These are phyloP conservation scores for Aspergillaceae sp. DNA, from an alignment of 2,329 filamentous ascomycete genomes.

Conservation along the genomic window DNA sequence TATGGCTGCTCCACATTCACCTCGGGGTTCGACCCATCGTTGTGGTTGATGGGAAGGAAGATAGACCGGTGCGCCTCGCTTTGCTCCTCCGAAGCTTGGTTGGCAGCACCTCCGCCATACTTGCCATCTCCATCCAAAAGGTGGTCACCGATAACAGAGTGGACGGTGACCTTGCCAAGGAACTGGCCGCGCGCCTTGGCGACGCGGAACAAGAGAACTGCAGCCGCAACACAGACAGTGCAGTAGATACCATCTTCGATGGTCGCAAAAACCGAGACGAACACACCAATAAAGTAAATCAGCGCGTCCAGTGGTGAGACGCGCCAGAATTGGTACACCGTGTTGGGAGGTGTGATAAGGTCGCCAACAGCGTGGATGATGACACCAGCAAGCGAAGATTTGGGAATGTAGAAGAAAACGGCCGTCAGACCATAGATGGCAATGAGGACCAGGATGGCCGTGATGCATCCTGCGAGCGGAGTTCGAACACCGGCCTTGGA, in stretches of 20 bases:
- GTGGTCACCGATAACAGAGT: constrained; percentile 73
- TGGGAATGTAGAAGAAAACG: constrained; percentile 91
- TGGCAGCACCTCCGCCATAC: constrained; percentile 43
- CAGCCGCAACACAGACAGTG: constrained; percentile 68
- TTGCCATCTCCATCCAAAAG: constrained; percentile 56
- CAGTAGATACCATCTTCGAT: constrained; percentile 93
- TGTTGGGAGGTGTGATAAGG: constrained; percentile 82
- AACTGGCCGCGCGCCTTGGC: constrained; percentile 76
- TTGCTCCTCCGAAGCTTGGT: constrained; percentile 25
- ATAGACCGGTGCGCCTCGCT: constrained; percentile 59
- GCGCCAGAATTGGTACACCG: constrained; percentile 89
- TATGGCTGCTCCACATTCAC: constrained; percentile 73
- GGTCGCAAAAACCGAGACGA: constrained; percentile 76
- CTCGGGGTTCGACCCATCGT: constrained; percentile 83
- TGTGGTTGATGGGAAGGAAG: constrained; percentile 77
- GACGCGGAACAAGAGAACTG: constrained; percentile 72
- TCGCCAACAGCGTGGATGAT: constrained; percentile 96
- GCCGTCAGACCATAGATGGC: constrained; percentile 82
- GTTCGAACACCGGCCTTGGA: constrained; percentile 93
- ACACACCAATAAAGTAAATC: constrained; percentile 87
- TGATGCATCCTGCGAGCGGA: constrained; percentile 82
- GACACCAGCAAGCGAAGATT: constrained; percentile 69
- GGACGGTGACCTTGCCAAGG: constrained; percentile 72
- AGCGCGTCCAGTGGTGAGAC: constrained; percentile 83
- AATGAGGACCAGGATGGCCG: constrained; percentile 72